These are phyloP conservation scores for Micromonas commoda DNA, from an alignment of 139 green algal species.

Conservation along the genomic window DNA sequence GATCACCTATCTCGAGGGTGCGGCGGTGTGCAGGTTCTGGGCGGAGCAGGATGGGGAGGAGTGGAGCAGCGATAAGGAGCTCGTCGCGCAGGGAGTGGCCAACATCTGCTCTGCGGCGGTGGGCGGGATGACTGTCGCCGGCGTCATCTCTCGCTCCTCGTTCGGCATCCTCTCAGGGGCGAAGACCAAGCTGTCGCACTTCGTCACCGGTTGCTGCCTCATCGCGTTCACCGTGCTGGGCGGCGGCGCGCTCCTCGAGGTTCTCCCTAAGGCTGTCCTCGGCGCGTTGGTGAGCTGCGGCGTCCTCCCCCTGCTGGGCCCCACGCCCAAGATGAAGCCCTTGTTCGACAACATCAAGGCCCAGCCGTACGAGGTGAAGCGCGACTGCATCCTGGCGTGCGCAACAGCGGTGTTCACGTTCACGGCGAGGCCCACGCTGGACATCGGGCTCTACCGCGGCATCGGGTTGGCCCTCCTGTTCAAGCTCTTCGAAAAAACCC, in stretches of 20 bases:
- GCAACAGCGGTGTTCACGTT: not conserved
- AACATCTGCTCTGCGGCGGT: not conserved
- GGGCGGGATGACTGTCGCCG: not conserved
- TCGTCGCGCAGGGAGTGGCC: not conserved
- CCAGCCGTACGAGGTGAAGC: not conserved
- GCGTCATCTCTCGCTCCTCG: not conserved
- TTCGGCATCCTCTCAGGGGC: not conserved
- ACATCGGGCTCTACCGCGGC: not conserved
- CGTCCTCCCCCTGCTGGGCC: not conserved
- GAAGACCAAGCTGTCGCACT: not conserved
- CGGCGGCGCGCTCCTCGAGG: not conserved
- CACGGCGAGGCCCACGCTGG: not conserved
- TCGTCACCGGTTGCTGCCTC: not conserved
- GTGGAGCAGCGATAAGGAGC: not conserved
- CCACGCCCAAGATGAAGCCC: not conserved
- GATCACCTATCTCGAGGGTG: not conserved
- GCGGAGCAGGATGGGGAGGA: not conserved
- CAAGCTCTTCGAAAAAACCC: not conserved
- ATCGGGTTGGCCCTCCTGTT: not conserved
- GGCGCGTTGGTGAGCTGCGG: not conserved
- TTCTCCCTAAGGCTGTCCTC: not conserved
- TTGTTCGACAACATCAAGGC: not conserved
- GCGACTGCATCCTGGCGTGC: not conserved
- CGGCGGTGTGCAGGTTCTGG: not conserved
- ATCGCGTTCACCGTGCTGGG: not conserved